Evolutionary conservation across 305 asterid genomes (phyloP).

Genomic region (Solanum hybrid): DNA sequence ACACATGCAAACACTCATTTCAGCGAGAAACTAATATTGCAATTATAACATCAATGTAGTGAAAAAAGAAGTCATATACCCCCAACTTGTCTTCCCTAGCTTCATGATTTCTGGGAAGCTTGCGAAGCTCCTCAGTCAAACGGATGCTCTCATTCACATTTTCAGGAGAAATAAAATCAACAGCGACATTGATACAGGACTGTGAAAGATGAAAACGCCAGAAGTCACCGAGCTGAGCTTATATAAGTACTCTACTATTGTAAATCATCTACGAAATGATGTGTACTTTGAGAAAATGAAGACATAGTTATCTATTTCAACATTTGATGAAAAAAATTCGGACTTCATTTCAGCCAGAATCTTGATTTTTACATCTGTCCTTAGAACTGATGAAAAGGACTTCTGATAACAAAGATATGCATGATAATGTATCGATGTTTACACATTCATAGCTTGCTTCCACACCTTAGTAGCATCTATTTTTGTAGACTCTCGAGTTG

Average conservation of each 20-base stretch:
- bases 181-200: slow-evolving; percentile 33
- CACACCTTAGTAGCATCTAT: not conserved
- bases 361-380: not conserved
- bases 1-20: not conserved
- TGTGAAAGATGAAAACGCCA: not conserved
- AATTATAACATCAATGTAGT: not conserved
- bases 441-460: not conserved
- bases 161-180: slow-evolving; percentile 38
- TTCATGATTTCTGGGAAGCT: slow-evolving; percentile 24
- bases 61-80: slow-evolving; percentile 9
- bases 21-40: not conserved
- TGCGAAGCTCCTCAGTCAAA: slow-evolving; percentile 21
- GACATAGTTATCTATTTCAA: not conserved
- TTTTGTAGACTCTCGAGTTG: not conserved
- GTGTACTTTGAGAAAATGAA: not conserved
- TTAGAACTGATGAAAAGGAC: not conserved
- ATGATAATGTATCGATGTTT: not conserved
- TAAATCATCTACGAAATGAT: not conserved
- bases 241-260: not conserved
- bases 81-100: slow-evolving; percentile 29
- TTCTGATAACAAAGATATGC: not conserved
- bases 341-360: not conserved
- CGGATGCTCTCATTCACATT: slow-evolving; percentile 23
- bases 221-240: not conserved
- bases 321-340: not conserved